Percentiles rank a stretch among this genome's conserved stretches.
phyloP scores from a whole-genome alignment of 1,139 yeast species.

The Geotrichum candidum region DNA sequence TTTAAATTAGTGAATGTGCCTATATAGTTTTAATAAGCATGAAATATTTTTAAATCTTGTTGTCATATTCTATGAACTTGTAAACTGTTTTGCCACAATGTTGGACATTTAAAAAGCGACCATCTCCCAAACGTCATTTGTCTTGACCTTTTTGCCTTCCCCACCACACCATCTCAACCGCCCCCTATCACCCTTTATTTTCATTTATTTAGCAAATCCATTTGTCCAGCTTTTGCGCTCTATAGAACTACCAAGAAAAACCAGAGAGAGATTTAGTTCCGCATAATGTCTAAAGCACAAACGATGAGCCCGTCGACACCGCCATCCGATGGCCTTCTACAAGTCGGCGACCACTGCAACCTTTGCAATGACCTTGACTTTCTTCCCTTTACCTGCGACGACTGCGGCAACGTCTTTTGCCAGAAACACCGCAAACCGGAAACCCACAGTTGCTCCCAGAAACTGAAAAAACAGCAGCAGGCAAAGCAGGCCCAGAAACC shows the following conservation, averaged over 20 bases:
- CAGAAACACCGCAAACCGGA: slow-evolving; percentile 45
- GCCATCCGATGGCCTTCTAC: slow-evolving; percentile 39
- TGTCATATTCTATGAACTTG: not conserved
- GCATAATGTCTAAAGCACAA: not conserved
- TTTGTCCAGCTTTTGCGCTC: not conserved
- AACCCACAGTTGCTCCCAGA: slow-evolving; percentile 40
- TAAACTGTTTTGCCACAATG: not conserved
- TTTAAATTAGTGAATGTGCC: not conserved
- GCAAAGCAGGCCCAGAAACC: slow-evolving; percentile 4
- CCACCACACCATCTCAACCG: not conserved
- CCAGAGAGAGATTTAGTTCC: not conserved
- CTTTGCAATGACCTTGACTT: slow-evolving; percentile 50
- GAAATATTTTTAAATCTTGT: not conserved
- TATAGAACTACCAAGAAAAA: not conserved
- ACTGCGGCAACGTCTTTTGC: slow-evolving; percentile 45
- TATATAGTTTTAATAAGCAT: not conserved
- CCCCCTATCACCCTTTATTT: not conserved
- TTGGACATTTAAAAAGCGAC: not conserved
- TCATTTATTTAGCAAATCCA: no score
- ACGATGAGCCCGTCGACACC: not conserved
- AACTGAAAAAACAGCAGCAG: slow-evolving; percentile 1
- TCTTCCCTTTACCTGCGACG: slow-evolving; percentile 51
- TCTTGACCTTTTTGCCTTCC: not conserved
- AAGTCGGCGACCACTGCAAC: slow-evolving; percentile 51
- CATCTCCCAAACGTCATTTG: not conserved